A percentile compares a stretch with the other conserved stretches of the same genome.
phyloP scores from a whole-genome alignment of 768 basidiomycete genomes.

The Cyathus striatus region DNA sequence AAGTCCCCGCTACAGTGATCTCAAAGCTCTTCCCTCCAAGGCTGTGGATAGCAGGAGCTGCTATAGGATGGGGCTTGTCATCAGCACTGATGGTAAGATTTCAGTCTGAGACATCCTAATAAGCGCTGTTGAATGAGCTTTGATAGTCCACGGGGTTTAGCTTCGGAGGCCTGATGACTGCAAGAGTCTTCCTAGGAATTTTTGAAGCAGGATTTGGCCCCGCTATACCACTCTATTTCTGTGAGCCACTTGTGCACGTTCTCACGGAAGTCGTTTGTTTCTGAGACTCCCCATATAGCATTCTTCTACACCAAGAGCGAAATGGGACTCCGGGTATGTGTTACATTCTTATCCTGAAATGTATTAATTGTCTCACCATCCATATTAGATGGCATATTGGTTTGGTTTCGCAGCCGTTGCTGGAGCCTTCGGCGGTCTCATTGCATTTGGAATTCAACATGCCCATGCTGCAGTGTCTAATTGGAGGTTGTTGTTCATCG shows the following conservation, averaged over 20 bases:
- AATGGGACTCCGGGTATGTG: slow-evolving; percentile 60
- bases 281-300: slow-evolving; percentile 30
- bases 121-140: neutral
- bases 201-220: slow-evolving; percentile 81
- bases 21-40: slow-evolving; percentile 70
- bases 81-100: slow-evolving; percentile 69
- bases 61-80: slow-evolving; percentile 72
- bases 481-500: slow-evolving; percentile 67
- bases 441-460: slow-evolving; percentile 77
- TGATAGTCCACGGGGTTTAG: slow-evolving; percentile 55
- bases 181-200: slow-evolving; percentile 61
- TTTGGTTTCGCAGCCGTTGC: slow-evolving; percentile 83
- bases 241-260: slow-evolving; percentile 30
- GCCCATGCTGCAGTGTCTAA: slow-evolving; percentile 39
- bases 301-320: slow-evolving; percentile 75
- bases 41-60: slow-evolving; percentile 59
- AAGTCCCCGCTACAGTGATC: slow-evolving; percentile 58
- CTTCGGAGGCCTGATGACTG: slow-evolving; percentile 51
- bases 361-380: neutral
- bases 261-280: neutral
- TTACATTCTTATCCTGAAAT: neutral
- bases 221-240: slow-evolving; percentile 73
- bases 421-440: slow-evolving; percentile 80
- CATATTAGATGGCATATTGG: slow-evolving; percentile 64
- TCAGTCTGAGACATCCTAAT: neutral